phyloP scores from a whole-genome alignment of 345 rosid genomes.

The Hibiscus mutabilis region DNA sequence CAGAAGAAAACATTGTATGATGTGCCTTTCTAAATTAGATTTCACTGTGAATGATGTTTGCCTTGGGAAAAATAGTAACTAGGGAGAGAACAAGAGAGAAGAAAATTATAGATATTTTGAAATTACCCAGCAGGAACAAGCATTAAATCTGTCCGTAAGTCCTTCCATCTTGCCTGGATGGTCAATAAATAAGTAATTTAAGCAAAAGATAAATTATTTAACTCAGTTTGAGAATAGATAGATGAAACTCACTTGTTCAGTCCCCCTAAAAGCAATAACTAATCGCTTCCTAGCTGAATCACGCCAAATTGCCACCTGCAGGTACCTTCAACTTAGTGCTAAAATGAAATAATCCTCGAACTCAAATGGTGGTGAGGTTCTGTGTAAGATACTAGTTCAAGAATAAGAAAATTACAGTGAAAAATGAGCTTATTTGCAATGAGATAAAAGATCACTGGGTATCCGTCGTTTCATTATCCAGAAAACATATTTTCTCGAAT shows the following conservation, averaged over 20 bases:
- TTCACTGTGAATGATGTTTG: neutral
- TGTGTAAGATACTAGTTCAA: neutral
- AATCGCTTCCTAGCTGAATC: constrained; percentile 69
- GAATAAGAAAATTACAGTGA: constrained; percentile 2
- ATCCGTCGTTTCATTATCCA: constrained; percentile 78
- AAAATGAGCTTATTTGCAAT: neutral
- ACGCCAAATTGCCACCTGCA: constrained; percentile 95
- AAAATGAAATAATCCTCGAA: constrained; percentile 10
- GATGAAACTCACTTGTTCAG: constrained; percentile 69
- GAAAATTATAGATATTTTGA: constrained; percentile 9
- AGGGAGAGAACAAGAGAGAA: neutral
- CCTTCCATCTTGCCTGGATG: constrained; percentile 85
- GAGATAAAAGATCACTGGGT: constrained; percentile 53
- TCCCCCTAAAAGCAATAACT: constrained; percentile 92
- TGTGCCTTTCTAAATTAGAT: neutral
- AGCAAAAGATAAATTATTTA: constrained; percentile 10
- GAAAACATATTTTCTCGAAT: constrained; percentile 86
- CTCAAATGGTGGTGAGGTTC: constrained; percentile 1
- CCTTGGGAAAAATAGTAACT: neutral
- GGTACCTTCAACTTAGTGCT: constrained; percentile 22
- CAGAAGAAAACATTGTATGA: neutral
- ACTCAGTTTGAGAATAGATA: constrained; percentile 10
- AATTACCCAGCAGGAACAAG: constrained; percentile 81
- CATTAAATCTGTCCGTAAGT: constrained; percentile 86
- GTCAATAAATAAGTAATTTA: constrained; percentile 18